A percentile compares a stretch with the other conserved stretches of the same genome.
These are phyloP conservation scores for Yarrowia keelungensis DNA, from an alignment of 805 yeast genomes.

Conservation along the genomic window DNA sequence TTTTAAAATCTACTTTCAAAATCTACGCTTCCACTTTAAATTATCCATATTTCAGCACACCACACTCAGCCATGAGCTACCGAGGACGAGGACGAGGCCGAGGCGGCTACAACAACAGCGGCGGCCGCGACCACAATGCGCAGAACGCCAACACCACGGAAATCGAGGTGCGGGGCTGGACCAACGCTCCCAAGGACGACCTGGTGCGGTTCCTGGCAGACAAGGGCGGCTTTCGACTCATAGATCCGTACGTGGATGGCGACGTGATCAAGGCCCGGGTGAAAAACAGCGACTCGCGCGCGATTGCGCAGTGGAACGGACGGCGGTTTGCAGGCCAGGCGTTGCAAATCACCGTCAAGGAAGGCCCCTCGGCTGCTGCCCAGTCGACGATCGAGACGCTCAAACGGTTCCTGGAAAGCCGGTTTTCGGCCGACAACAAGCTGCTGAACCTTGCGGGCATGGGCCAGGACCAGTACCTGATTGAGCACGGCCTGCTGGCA, in stretches of 20 bases:
- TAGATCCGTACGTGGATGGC: slow-evolving; percentile 61
- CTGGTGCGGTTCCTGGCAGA: slow-evolving; percentile 72
- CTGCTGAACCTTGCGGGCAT: slow-evolving; percentile 74
- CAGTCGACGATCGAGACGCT: slow-evolving; percentile 65
- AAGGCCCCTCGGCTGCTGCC: slow-evolving; percentile 33
- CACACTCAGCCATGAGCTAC: slow-evolving; percentile 37
- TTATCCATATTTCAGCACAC: neutral
- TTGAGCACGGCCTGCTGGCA: slow-evolving; percentile 68
- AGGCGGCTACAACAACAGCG: slow-evolving; percentile 43
- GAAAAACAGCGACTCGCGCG: slow-evolving; percentile 62
- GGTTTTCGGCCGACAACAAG: slow-evolving; percentile 70
- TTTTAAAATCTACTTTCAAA: neutral
- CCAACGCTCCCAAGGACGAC: slow-evolving; percentile 74
- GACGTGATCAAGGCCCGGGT: slow-evolving; percentile 69
- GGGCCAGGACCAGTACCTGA: slow-evolving; percentile 66
- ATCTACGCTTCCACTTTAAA: neutral
- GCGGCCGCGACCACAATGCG: slow-evolving; percentile 45
- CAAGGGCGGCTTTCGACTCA: slow-evolving; percentile 64
- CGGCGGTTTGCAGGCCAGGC: slow-evolving; percentile 78
- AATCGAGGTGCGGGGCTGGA: slow-evolving; percentile 80
- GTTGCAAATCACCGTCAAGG: slow-evolving; percentile 58
- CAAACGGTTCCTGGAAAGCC: slow-evolving; percentile 62
- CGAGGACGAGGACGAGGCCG: slow-evolving; percentile 41
- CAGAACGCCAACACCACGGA: slow-evolving; percentile 47
- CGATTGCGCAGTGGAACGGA: slow-evolving; percentile 70